Evolutionary conservation across 805 yeast species (phyloP), one percentile per base, ranked within the genome.

Genomic region (Huiozyma sinensis): DNA sequence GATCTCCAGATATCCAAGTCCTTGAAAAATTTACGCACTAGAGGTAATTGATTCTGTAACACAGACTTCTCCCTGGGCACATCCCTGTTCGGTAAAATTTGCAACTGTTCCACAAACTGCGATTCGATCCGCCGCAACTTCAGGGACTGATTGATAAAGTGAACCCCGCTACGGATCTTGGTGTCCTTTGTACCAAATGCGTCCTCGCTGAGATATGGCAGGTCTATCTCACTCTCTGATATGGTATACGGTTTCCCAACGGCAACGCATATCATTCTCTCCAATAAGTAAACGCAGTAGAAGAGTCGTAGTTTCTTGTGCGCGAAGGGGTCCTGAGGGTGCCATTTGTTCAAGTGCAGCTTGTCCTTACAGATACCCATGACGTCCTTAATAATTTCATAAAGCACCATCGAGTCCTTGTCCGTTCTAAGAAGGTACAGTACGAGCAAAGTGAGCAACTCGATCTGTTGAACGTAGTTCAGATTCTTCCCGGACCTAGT

Each of bases 261-360:
- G 7, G 82, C 76, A 34, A 77, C 72, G 34, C 79, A 72, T 40
- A 77, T 75, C 63, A 78, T 70, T 54, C 82, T 70, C 53, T 79
- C 85, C 38, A 77, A 54, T n/a, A 76, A 53, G 55, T 78, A 79
- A 6, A 73, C 72, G 55, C 81, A 75, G 84, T 84, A 79, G 63
- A 80, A 79, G 12, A 76, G 61, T 49, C 83, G 67, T 60, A 76
- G 58, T 52, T 68, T 70, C 42, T 67, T 65, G 48, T 71, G 69
- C 4, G 55, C 53, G 43, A 48, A 45, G 6, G 52, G 49, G 41
- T 54, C 60, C 7, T 54, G 44, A 4, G 51, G 47, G 31, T 56
- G 50, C 54, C 60, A 54, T 33, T 47, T 49, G 40, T 62, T 61
- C 35, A 62, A 41, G 27, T 47, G 47, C 36, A 63, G 43, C 29